Conservation (phyloP, 495 filamentous ascomycete species). For the Elasticomyces elasticus region DNA sequence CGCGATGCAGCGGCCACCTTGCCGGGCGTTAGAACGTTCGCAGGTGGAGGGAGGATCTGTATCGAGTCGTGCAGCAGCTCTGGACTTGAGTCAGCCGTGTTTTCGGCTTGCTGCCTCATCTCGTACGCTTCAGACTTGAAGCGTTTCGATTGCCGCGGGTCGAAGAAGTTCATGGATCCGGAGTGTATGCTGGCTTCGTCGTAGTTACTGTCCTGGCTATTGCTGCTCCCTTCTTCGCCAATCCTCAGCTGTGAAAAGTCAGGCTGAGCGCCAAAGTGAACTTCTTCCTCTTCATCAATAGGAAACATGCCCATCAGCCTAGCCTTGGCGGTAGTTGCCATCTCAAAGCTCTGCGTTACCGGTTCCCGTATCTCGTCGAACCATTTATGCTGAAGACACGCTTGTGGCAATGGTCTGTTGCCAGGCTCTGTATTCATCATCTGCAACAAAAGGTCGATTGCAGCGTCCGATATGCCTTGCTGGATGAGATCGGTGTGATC, state of each 20-base stretch:
- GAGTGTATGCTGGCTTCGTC: conserved; percentile 30
- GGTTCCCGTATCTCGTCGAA: conserved; percentile 35
- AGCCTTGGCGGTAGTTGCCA: not conserved
- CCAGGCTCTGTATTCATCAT: conserved; percentile 69
- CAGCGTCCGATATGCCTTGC: conserved; percentile 48
- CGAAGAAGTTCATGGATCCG: conserved; percentile 21
- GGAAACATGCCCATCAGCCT: conserved; percentile 29
- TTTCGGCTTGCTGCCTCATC: conserved; percentile 23
- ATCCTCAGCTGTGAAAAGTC: conserved; percentile 64
- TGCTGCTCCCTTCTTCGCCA: conserved; percentile 32
- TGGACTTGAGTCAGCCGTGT: conserved; percentile 26
- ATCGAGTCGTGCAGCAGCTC: conserved; percentile 23
- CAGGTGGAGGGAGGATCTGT: conserved; percentile 8
- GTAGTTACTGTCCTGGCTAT: conserved; percentile 14
- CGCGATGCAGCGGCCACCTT: conserved; percentile 22
- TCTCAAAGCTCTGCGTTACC: not conserved
- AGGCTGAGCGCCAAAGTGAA: conserved; percentile 38
- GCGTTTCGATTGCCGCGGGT: conserved; percentile 28
- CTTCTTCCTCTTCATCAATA: conserved; percentile 43
- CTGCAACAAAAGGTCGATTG: conserved; percentile 60
- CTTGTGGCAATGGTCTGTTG: conserved; percentile 51
- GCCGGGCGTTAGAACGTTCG: not conserved
- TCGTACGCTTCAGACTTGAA: conserved; percentile 23
- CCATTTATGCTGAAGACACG: conserved; percentile 61
- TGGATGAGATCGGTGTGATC: conserved; percentile 49